Conservation (phyloP, 192 early-diverging fungal species). For the Linnemannia zychae region DNA sequence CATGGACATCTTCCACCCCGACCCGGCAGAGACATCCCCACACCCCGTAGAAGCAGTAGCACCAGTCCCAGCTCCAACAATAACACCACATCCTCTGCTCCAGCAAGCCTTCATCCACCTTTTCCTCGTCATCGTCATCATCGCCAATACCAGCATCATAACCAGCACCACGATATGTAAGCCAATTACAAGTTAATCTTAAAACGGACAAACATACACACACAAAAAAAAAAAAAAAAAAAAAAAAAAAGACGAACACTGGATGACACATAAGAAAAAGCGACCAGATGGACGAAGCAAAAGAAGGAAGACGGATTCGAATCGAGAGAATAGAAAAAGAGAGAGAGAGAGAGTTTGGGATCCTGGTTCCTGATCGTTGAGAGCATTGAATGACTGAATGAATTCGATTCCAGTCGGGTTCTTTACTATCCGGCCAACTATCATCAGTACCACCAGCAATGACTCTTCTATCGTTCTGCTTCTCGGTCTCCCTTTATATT, state of each 20-base stretch:
- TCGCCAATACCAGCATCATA: not conserved
- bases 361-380: conserved; percentile 1
- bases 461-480: not conserved
- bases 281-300: no score
- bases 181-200: not conserved
- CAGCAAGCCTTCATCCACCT: not conserved
- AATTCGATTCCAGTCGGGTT: not conserved
- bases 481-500: not conserved
- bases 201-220: not conserved
- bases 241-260: not conserved
- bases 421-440: not conserved
- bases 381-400: not conserved
- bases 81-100: not conserved
- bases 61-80: not conserved
- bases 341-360: not conserved
- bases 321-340: not conserved
- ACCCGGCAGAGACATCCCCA: not conserved
- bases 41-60: not conserved
- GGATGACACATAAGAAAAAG: no score
- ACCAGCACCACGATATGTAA: not conserved
- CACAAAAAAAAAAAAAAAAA: not conserved
- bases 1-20: not conserved
- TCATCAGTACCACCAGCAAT: not conserved
- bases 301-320: not conserved
- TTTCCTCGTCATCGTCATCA: conserved; percentile 7